Base-by-base conservation (phyloP, 768 basidiomycete genomes). In the Rhodotorula kratochvilovae region DNA sequence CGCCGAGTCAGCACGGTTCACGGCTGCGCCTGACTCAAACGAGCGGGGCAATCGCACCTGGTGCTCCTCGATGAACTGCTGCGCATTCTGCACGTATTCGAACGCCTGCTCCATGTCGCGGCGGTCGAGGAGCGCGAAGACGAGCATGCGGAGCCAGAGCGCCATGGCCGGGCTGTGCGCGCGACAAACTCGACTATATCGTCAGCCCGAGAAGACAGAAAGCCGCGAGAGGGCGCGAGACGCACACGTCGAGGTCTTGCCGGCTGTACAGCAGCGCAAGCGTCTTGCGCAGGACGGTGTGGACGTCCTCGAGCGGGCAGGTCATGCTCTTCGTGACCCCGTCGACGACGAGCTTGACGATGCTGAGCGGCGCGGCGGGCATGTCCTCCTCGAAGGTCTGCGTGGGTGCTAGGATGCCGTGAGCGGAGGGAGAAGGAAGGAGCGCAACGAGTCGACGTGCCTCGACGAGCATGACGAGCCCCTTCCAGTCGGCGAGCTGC, bases 81-180 rank as follows among this genome's bases (percentile, higher is more conserved):
- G 5, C 5, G 65, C 65, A 48, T 66, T 66, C 65, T 59, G n/a
- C 35, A 66, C 56, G 48, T 66, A 66, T 4, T 58, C 35, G 36
- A 57, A 36, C 27, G 65, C 65, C 35, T 50, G 29, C 33, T 57
- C 56, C 11, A 35, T 21, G 7, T 58, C 57, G 57, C 57, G 39
- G n/a, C 42, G 46, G 6, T 33, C 19, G 46, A 66, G 5, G 19
- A 66, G 57, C 19, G 36, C 46, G 16, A 17, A 42, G 12, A 66
- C 48, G 46, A 66, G 58, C 45, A 50, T 23, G 13, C 65, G 65
- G 0, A 66, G 65, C 65, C 65, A 66, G 13, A 59, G 46, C 2
- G 65, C 56, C 56, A 66, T 58, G 2, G 31, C 2, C 2, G 31
- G 8, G 19, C 60, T 61, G 39, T 39, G 60, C 35, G 55, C 6